These are phyloP conservation scores for Glycyrrhiza uralensis DNA, from an alignment of 306 rosid genomes.

Conservation along the genomic window DNA sequence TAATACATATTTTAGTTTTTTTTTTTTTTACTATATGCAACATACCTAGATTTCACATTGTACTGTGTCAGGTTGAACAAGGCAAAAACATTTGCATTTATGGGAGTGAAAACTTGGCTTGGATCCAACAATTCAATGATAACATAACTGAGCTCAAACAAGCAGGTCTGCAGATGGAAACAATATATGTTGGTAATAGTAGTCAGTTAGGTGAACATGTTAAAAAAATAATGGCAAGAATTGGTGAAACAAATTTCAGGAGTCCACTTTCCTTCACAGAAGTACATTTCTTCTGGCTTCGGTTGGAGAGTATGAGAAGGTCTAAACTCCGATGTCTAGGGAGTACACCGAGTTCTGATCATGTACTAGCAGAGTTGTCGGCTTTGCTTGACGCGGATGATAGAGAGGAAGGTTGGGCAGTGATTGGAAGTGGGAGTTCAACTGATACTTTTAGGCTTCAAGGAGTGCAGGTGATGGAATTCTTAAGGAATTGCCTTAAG, in stretches of 20 bases:
- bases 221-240: no score
- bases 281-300: no score
- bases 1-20: conserved; percentile 7
- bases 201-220: no score
- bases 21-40: no score
- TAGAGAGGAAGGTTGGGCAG: conserved; percentile 44
- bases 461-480: conserved; percentile 35
- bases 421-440: conserved; percentile 54
- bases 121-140: conserved; percentile 50
- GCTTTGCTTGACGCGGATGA: conserved; percentile 40
- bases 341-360: no score
- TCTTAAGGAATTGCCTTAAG: conserved; percentile 12
- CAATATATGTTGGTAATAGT: no score
- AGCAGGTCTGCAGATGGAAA: conserved; percentile 47
- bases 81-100: conserved; percentile 52
- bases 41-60: conserved; percentile 17
- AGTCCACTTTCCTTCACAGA: no score
- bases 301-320: no score
- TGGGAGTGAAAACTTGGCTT: conserved; percentile 47
- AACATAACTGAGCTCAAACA: conserved; percentile 33
- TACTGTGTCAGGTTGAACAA: conserved; percentile 48
- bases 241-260: no score
- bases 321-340: no score
- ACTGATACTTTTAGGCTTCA: no score
- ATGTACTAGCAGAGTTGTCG: no score